Evolutionary conservation across 2,329 filamentous ascomycete species (phyloP).

Genomic region (Orbilia ellipsospora): DNA sequence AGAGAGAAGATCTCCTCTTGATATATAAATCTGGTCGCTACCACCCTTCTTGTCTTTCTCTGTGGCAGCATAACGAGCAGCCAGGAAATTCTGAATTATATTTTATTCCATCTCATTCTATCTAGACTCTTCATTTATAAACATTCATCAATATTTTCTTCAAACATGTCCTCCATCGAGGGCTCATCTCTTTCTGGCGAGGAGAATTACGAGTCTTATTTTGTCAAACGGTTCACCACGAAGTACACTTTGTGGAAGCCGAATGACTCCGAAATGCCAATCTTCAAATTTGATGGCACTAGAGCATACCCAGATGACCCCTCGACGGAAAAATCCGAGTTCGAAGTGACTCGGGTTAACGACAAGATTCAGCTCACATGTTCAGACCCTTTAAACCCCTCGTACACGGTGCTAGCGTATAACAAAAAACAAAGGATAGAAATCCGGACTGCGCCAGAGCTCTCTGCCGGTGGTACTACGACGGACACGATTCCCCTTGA

Average conservation of each 20-base stretch:
- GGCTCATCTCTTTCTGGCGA: background rate
- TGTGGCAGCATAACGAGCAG: too few relatives aligned
- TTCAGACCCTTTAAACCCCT: background rate
- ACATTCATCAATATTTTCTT: background rate
- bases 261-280: background rate
- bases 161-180: background rate
- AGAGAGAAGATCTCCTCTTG: too few relatives aligned
- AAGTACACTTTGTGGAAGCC: background rate
- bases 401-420: conserved; percentile 29
- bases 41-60: too few relatives aligned
- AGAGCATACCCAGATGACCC: background rate
- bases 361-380: conserved; percentile 34
- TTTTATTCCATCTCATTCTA: too few relatives aligned
- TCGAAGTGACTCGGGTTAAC: conserved; percentile 24
- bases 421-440: conserved; percentile 45
- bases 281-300: background rate
- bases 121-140: too few relatives aligned
- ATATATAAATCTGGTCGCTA: too few relatives aligned
- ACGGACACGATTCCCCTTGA: conserved; percentile 19
- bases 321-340: background rate
- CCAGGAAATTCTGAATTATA: too few relatives aligned
- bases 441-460: conserved; percentile 17
- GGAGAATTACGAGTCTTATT: background rate
- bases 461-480: conserved; percentile 2
- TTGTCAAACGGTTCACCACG: background rate